Conservation (phyloP, 805 yeast species). For the Peterozyma toletana region DNA sequence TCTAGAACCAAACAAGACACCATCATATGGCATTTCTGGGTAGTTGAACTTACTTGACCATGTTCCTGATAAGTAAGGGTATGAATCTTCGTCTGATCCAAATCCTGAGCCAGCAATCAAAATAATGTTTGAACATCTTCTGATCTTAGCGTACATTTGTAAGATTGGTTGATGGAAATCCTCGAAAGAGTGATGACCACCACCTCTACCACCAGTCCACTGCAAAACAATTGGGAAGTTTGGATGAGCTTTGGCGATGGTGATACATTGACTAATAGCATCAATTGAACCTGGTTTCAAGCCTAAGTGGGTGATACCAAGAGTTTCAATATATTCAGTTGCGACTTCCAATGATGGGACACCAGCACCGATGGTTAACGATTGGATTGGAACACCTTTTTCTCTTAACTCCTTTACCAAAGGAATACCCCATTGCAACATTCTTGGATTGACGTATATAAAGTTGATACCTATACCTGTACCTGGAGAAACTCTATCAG, state of each 20-base stretch:
- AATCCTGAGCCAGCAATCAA: constrained; percentile 98
- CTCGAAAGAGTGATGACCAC: constrained; percentile 99
- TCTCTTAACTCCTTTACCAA: constrained; percentile 82
- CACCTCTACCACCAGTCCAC: constrained; percentile 99
- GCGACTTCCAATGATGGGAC: constrained; percentile 98
- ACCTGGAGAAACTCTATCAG: constrained; percentile 68
- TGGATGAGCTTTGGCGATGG: constrained; percentile 94
- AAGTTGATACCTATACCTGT: constrained; percentile 87
- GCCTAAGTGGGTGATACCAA: constrained; percentile 90
- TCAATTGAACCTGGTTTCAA: constrained; percentile 98
- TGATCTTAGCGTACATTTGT: constrained; percentile 91
- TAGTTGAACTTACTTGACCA: constrained; percentile 86
- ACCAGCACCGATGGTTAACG: constrained; percentile 98
- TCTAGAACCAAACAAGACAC: constrained; percentile 92
- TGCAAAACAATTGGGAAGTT: constrained; percentile 93
- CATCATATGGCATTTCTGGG: constrained; percentile 99
- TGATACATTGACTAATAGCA: constrained; percentile 76
- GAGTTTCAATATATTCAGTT: constrained; percentile 85
- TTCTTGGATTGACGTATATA: constrained; percentile 93
- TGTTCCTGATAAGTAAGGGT: constrained; percentile 94
- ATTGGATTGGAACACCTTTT: constrained; percentile 92
- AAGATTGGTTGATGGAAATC: constrained; percentile 97
- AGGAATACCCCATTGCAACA: constrained; percentile 99
- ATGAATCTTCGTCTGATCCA: constrained; percentile 94
- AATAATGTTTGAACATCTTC: constrained; percentile 84